Evolutionary conservation across 257 asterid genomes (phyloP), one percentile per base, ranked within the genome.

Genomic region (Lycium barbarum): DNA sequence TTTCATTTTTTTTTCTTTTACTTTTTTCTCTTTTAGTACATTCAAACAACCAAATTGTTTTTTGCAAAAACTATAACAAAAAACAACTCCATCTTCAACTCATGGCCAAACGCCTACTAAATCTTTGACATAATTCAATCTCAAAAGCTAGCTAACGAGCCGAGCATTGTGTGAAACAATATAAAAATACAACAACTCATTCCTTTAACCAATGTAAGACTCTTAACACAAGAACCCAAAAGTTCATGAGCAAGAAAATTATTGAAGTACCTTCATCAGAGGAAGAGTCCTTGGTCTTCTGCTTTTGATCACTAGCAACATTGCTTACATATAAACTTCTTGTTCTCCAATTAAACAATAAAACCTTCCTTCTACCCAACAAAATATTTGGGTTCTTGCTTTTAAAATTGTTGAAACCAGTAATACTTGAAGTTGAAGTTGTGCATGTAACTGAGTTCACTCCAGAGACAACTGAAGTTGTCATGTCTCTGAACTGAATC

Each of bases 301-400:
- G 86, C 67, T 82, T 88, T 14, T 86, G 90, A 88, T 86, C 72
- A 71, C 92, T 91, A 58, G 92, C 93, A 18, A 91, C 94, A 61
- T 86, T 91, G 87, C 76, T 85, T 20, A 90, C 91, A 38, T 55
- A 14, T 53, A 92, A 86, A 81, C 86, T 59, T 40, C 89, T 86
- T 49, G 84, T 86, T n/a, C 88, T 72, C 15, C 86, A 81, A 86
- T 38, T 83, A 62, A 78, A 59, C 66, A 81, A 81, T 7, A 26
- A 84, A 85, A 79, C 59, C 43, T 63, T 87, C 78, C 45, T 82
- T 49, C 62, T 83, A 84, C 18, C 20, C 47, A 51, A 76, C 63
- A 51, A 51, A 13, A 76, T 18, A 8, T 76, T 51, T 51, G 82
- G 38, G 53, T 61, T 61, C 13, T 14, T 76, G 47, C 33, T 76